Base-by-base conservation (phyloP, 371 early-diverging fungal genomes). In the Phascolomyces articulosus region DNA sequence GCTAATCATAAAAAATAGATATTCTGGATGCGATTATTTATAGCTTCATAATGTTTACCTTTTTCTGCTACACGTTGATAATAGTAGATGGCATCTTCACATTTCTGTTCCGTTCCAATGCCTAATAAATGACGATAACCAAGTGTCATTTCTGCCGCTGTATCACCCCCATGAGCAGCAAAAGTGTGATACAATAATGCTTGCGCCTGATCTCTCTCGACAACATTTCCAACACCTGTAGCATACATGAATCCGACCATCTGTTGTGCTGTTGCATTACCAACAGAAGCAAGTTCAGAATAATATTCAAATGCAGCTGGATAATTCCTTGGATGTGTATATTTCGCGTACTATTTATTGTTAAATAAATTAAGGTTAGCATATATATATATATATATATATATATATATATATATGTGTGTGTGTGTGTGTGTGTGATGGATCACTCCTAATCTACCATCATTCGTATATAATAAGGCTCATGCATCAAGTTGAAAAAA, bases 211-310 rank as follows among this genome's bases (percentile, higher is more conserved):
- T 89, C 85, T 16, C 87, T 62, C 67, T 83, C 71, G 13, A 89
- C 90, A 4, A 74, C 80, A 54, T 86, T 76, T 11, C 96, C 97
- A 40, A 97, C 68, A 1, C 96, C 97, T 0, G 96, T 93, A 2
- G 97, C 88, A 72, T 95, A 91, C 76, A 95, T 87, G 62, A 95
- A 85, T 8, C 96, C 98, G 7, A 96, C 72, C 84, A 91, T 90
- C 38, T 93, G 89, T 68, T 95, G 98, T 16, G 95, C 97, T 4
- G 90, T 85, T 6, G 93, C 84, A 68, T 95, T 91, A 41, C 96
- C 98, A 24, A 67, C 63, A 23, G 77, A 71, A 0, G 91, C 90
- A 51, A 92, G 71, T 57, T 74, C 60, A 54, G 74, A 65, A 66
- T 88, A 92, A 58, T 86, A 85, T 26, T 75, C 68, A 48, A 87